These are phyloP conservation scores for Phyllosticta ampelicida DNA, from an alignment of 2,329 filamentous ascomycete species.

Conservation along the genomic window DNA sequence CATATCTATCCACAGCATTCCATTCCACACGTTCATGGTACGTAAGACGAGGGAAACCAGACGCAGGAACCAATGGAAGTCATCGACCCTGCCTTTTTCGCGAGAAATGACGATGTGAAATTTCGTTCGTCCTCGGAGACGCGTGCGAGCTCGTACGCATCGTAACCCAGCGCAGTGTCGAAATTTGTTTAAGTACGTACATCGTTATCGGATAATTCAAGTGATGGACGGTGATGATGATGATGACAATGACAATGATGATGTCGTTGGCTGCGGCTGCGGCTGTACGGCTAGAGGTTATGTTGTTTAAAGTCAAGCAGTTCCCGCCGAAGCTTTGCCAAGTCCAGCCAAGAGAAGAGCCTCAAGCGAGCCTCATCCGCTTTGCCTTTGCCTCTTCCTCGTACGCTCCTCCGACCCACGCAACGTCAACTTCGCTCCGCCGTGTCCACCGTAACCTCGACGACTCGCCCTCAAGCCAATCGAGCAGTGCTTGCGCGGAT, in stretches of 20 bases:
- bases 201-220: too few relatives aligned
- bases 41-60: too few relatives aligned
- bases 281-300: background rate
- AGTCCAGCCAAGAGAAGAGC: background rate
- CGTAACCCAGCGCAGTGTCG: too few relatives aligned
- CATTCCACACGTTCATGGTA: background rate
- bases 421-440: constrained; percentile 5
- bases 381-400: background rate
- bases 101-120: too few relatives aligned
- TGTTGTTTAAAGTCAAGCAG: background rate
- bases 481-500: constrained; percentile 11
- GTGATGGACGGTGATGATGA: background rate
- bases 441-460: constrained; percentile 9
- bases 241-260: background rate
- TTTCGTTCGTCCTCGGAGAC: too few relatives aligned
- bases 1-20: background rate
- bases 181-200: too few relatives aligned
- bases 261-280: too few relatives aligned
- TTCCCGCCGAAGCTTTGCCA: background rate
- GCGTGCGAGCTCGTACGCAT: too few relatives aligned
- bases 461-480: constrained; percentile 10
- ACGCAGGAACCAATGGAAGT: too few relatives aligned
- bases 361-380: background rate
- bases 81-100: too few relatives aligned
- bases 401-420: background rate